Conservation (phyloP, 345 rosid species). For the Euphorbia lathyris region DNA sequence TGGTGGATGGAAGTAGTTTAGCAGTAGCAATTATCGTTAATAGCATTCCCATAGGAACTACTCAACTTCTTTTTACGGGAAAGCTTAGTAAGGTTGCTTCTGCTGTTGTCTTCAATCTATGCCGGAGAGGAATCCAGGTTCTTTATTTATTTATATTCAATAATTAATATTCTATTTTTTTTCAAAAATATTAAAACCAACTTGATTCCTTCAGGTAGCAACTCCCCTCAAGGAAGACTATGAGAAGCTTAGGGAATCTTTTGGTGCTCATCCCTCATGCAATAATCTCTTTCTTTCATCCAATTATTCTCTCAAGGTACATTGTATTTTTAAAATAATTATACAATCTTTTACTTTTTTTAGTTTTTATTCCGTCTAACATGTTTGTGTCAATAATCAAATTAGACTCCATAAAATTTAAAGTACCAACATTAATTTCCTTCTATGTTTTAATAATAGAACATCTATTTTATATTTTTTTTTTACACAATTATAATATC, state of each 20-base stretch:
- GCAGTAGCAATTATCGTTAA: conserved; percentile 54
- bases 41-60: conserved; percentile 53
- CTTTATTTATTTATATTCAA: too few species aligned
- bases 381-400: too few species aligned
- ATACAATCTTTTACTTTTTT: too few species aligned
- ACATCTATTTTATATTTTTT: too few species aligned
- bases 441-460: too few species aligned
- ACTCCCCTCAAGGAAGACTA: conserved; percentile 36
- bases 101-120: conserved; percentile 40
- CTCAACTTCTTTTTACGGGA: conserved; percentile 45
- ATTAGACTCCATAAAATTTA: too few species aligned
- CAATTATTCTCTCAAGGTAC: conserved; percentile 40
- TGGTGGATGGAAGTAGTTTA: conserved; percentile 68
- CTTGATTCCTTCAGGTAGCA: conserved; percentile 34
- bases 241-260: conserved; percentile 33
- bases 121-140: conserved; percentile 55
- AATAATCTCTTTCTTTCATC: conserved; percentile 37
- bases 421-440: too few species aligned
- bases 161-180: too few species aligned
- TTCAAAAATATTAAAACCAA: too few species aligned
- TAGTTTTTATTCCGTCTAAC: too few species aligned
- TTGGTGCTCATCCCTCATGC: conserved; percentile 1
- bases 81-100: conserved; percentile 48
- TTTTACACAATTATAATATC: too few species aligned
- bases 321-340: background rate